These are phyloP conservation scores for Galerina sulciceps DNA, from an alignment of 768 basidiomycete species.

Conservation along the genomic window DNA sequence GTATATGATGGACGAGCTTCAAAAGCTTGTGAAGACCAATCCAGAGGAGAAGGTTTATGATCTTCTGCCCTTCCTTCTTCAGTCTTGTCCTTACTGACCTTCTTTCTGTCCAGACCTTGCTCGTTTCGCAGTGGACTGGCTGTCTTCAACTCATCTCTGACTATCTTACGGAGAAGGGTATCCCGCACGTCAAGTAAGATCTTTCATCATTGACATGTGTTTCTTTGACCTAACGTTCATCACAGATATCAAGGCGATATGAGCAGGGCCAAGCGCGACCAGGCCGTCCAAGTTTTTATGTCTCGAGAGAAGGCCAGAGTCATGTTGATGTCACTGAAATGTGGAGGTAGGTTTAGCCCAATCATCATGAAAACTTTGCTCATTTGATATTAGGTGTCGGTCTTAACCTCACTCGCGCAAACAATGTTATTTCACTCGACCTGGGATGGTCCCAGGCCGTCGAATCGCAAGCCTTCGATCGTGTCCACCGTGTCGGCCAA, in stretches of 20 bases:
- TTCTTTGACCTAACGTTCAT: not conserved
- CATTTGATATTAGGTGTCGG: slow-evolving; percentile 39
- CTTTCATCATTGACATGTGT: not conserved
- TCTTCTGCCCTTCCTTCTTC: not conserved
- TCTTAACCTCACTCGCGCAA: slow-evolving; percentile 66
- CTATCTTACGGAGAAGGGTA: slow-evolving; percentile 56
- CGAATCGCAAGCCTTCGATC: slow-evolving; percentile 65
- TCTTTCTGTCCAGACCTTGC: slow-evolving; percentile 45
- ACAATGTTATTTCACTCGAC: slow-evolving; percentile 66
- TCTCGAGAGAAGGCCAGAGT: slow-evolving; percentile 55
- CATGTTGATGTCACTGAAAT: slow-evolving; percentile 69
- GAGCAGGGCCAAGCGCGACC: slow-evolving; percentile 54
- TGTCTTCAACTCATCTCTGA: slow-evolving; percentile 67
- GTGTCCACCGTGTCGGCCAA: slow-evolving; percentile 64
- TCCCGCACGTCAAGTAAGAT: slow-evolving; percentile 58
- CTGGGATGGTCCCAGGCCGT: slow-evolving; percentile 69
- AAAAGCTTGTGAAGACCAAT: slow-evolving; percentile 44
- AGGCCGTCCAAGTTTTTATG: slow-evolving; percentile 65
- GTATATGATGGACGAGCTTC: slow-evolving; percentile 65
- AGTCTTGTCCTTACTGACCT: not conserved
- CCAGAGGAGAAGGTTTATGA: slow-evolving; percentile 63
- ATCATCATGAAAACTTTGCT: not conserved
- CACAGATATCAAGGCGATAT: slow-evolving; percentile 67
- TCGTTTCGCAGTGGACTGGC: slow-evolving; percentile 75
- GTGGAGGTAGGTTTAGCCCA: slow-evolving; percentile 46